Conservation (phyloP, 768 basidiomycete genomes). For the Tylopilus rubrobrunneus region DNA sequence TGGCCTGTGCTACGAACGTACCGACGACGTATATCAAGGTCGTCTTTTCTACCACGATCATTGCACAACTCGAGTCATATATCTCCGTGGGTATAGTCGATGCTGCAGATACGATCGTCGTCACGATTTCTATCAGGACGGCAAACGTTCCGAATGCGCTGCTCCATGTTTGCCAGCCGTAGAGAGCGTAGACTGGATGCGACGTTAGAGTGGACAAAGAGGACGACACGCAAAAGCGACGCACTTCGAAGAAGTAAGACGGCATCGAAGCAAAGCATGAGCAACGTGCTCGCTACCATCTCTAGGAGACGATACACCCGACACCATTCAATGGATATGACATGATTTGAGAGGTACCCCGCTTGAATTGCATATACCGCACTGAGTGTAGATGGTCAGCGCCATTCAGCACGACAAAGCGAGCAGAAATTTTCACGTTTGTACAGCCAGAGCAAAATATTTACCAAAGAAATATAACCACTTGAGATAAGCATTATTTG, state of each 20-base stretch:
- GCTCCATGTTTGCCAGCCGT: neutral
- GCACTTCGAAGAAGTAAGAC: constrained; percentile 24
- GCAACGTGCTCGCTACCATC: constrained; percentile 4
- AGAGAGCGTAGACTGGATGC: constrained; percentile 19
- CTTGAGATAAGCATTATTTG: constrained; percentile 15
- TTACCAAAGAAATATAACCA: constrained; percentile 27
- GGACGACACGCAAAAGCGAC: neutral
- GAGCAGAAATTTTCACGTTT: constrained; percentile 10
- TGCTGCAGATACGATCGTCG: neutral
- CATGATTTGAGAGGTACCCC: neutral
- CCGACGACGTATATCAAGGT: constrained; percentile 8
- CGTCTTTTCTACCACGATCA: neutral
- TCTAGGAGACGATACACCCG: constrained; percentile 11
- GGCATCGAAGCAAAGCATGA: constrained; percentile 17
- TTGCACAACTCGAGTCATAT: constrained; percentile 17
- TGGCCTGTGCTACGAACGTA: constrained; percentile 8
- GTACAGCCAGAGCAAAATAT: constrained; percentile 15
- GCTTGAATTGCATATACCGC: constrained; percentile 4
- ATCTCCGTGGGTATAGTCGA: neutral
- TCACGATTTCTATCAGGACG: constrained; percentile 11
- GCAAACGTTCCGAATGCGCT: neutral
- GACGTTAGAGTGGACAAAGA: neutral
- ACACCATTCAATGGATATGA: constrained; percentile 7
- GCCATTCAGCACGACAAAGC: neutral
- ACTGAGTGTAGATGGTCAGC: constrained; percentile 4